Base-by-base conservation (phyloP, 2,329 filamentous ascomycete genomes). In the Chaetothyriales sp. region DNA sequence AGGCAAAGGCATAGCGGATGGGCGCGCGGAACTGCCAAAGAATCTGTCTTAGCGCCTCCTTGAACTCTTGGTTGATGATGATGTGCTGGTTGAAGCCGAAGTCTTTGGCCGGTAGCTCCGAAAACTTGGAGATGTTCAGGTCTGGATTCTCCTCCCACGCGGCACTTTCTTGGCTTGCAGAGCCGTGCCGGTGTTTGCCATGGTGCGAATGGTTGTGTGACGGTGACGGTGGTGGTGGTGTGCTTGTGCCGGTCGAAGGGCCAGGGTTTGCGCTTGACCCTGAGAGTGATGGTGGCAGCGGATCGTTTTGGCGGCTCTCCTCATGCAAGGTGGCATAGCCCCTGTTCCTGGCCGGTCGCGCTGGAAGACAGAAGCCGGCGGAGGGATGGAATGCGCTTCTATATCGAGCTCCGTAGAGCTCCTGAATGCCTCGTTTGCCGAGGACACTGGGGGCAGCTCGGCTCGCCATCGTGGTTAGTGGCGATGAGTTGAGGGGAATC, bases 1-100 rank as follows among this genome's bases (percentile, higher is more conserved):
- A 98, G 1, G 92, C 92, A 66, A 98, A 95, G 12, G 89, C 90
- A 71, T 96, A 96, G 51, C 89, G 81, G 58, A 98, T 94, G 0
- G 92, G 90, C 0, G 92, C 90, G 48, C 83, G 77, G 67, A 98
- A 96, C 62, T 93, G 80, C 78, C 88, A 92, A 19, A 95, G 73
- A 57, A 96, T 85, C 61, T 88, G 80, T 49, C 89, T 80, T 61
- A 98, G 69, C 10, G 83, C 83, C 66, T 95, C 85, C 63, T 95
- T 95, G 67, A 96, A 92, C 65, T 96, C 89, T 63, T 87, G 81
- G 64, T 96, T 93, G 63, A 96, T 93, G 53, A 87, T 76, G 74
- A 96, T 94, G 68, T 96, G 86, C 67, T 98, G 92, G 61, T 98
- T 98, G 60, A 89, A 82, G 15, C 92, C 92, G 60, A 96, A 96